Percentiles rank a stretch among this genome's conserved stretches.
Conservation (phyloP, 768 basidiomycete genomes). For the Heimioporus sp. region DNA sequence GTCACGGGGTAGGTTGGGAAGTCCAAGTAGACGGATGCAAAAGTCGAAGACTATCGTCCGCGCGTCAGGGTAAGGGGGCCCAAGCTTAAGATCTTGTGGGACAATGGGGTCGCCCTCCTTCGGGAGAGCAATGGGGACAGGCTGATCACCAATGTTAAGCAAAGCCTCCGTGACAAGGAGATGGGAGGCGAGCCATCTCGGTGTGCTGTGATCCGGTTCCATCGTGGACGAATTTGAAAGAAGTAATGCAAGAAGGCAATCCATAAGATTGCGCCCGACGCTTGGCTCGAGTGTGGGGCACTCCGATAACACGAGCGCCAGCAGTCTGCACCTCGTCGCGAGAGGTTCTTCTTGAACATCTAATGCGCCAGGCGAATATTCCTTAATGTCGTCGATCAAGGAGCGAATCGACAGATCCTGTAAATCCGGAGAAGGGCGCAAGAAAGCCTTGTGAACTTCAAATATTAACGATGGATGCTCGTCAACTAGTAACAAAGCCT, state of each 20-base stretch:
- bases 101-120: conserved; percentile 66
- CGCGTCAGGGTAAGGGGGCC: conserved; percentile 61
- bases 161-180: conserved; percentile 85
- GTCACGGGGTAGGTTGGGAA: conserved; percentile 67
- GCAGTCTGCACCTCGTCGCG: conserved; percentile 78
- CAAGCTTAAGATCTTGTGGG: conserved; percentile 49
- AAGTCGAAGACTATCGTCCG: conserved; percentile 71
- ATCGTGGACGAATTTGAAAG: conserved; percentile 51
- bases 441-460: conserved; percentile 81
- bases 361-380: conserved; percentile 61
- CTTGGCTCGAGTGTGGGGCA: conserved; percentile 56
- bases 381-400: conserved; percentile 75
- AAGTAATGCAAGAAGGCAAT: conserved; percentile 63
- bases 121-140: conserved; percentile 60
- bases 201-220: conserved; percentile 54
- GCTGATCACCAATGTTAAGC: conserved; percentile 72
- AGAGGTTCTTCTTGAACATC: conserved; percentile 74
- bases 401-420: conserved; percentile 65
- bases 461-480: conserved; percentile 86
- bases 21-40: conserved; percentile 66
- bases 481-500: conserved; percentile 79
- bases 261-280: conserved; percentile 62
- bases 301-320: conserved; percentile 82
- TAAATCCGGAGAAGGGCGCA: conserved; percentile 56
- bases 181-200: conserved; percentile 86